Evolutionary conservation across 2,329 filamentous ascomycete genomes (phyloP).

Genomic region (Nemania bipapillata): DNA sequence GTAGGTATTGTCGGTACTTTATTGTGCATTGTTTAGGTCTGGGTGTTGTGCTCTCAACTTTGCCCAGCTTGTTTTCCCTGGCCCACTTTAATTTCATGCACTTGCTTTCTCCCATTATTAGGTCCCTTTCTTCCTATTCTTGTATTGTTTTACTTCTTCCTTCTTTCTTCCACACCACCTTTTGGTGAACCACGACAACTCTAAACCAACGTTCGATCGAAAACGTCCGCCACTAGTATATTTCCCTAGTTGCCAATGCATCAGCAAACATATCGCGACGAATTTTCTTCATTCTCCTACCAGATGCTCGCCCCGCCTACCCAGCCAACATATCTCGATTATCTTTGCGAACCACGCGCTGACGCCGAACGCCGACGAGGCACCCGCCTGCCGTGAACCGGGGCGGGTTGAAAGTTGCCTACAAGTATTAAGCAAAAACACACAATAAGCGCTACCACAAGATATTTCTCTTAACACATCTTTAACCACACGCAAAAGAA

Average conservation of each 20-base stretch:
- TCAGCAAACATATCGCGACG: slow-evolving; percentile 61
- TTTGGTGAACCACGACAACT: slow-evolving; percentile 38
- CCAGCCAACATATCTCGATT: slow-evolving; percentile 61
- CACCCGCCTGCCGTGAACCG: slow-evolving; percentile 58
- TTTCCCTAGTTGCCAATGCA: slow-evolving; percentile 61
- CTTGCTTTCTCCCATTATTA: slow-evolving; percentile 15
- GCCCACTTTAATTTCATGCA: slow-evolving; percentile 30
- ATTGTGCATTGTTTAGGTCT: background rate
- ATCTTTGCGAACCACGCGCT: slow-evolving; percentile 64
- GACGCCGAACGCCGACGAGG: slow-evolving; percentile 70
- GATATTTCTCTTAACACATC: slow-evolving; percentile 3
- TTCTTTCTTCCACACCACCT: slow-evolving; percentile 36
- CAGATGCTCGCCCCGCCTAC: slow-evolving; percentile 68
- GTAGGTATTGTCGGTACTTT: too few relatives aligned
- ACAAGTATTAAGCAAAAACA: background rate
- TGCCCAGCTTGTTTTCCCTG: background rate
- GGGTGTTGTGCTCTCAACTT: background rate
- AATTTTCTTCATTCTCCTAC: slow-evolving; percentile 61
- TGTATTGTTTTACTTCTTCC: slow-evolving; percentile 30
- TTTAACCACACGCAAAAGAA: background rate
- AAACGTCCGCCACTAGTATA: slow-evolving; percentile 28
- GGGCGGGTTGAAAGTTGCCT: slow-evolving; percentile 46
- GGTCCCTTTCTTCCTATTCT: slow-evolving; percentile 12
- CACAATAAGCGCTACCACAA: slow-evolving; percentile 4
- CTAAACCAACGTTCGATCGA: slow-evolving; percentile 26